phyloP scores from a whole-genome alignment of 2,329 filamentous ascomycete genomes.

The Nothophaeocryptopus gaeumannii region DNA sequence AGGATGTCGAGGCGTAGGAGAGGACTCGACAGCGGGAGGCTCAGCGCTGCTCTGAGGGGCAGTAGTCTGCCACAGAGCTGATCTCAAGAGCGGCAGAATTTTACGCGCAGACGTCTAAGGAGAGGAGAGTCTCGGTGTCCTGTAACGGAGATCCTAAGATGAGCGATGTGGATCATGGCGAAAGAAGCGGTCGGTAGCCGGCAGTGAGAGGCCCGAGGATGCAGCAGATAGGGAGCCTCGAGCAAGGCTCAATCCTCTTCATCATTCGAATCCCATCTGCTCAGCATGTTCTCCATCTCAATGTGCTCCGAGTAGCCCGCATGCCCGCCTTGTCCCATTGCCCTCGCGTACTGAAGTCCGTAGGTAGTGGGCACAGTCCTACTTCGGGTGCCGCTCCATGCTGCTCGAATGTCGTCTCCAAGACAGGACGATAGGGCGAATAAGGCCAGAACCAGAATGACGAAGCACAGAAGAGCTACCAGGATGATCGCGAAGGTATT shows the following conservation, averaged over 20 bases:
- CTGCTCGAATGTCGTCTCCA: conserved; percentile 51
- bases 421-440: conserved; percentile 56
- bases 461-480: conserved; percentile 23
- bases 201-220: no score
- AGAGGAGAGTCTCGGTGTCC: no score
- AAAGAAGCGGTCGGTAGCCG: no score
- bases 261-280: conserved; percentile 21
- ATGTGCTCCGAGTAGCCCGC: conserved; percentile 60
- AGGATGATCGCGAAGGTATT: conserved; percentile 23
- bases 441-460: conserved; percentile 40
- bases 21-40: no score
- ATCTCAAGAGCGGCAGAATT: no score
- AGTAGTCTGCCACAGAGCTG: no score
- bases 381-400: conserved; percentile 43
- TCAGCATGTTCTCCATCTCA: conserved; percentile 60
- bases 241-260: conserved; percentile 5
- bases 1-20: no score
- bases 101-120: no score
- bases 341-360: conserved; percentile 55
- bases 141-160: no score
- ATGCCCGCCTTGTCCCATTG: conserved; percentile 53
- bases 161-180: no score
- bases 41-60: no score
- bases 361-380: conserved; percentile 45
- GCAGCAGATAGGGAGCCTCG: no score